Base-by-base conservation (phyloP, 805 yeast genomes). In the Suhomyces emberorum region DNA sequence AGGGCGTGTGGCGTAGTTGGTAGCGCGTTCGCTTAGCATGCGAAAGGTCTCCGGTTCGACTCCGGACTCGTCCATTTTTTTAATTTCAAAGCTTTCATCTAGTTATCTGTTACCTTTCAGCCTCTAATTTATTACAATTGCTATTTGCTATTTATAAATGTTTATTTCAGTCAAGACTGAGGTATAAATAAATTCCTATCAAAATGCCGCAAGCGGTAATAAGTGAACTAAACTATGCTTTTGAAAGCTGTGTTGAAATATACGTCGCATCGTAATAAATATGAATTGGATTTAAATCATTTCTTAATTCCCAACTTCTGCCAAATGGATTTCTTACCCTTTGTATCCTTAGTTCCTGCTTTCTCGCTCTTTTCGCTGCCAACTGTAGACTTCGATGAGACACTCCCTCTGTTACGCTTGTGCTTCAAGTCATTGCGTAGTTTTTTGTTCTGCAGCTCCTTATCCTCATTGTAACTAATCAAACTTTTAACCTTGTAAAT, bases 1-100 rank as follows among this genome's bases (percentile, higher is more conserved):
- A 15, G 55, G 69, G 69, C 69, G 69, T 64, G 69, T 64, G 70
- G 70, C 70, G 70, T 59, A 64, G 70, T 64, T 64, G 70, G 70
- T 64, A 64, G 70, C 70, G 70, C 69, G 70, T 63, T 63, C 69
- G 59, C 70, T 64, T 64, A 61, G 70, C 69, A 63, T 64, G 71
- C 61, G 70, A 63, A 65, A 64, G 70, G 70, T 64, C 71, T 62
- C 67, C 62, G 69, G 70, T 64, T 59, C 65, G 65, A 59, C 59
- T 59, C 65, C 61, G 55, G 61, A 55, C 65, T 59, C 65, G 64
- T 59, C 65, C 65, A 59, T 49, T 45, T 23, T 40, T 40, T 48
- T 49, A n/a, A n/a, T n/a, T n/a, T n/a, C n/a, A n/a, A n/a, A n/a
- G n/a, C n/a, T n/a, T n/a, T n/a, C n/a, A n/a, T n/a, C n/a, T n/a